Conservation (phyloP, 2,329 filamentous ascomycete genomes). For the Dactylella cylindrospora region DNA sequence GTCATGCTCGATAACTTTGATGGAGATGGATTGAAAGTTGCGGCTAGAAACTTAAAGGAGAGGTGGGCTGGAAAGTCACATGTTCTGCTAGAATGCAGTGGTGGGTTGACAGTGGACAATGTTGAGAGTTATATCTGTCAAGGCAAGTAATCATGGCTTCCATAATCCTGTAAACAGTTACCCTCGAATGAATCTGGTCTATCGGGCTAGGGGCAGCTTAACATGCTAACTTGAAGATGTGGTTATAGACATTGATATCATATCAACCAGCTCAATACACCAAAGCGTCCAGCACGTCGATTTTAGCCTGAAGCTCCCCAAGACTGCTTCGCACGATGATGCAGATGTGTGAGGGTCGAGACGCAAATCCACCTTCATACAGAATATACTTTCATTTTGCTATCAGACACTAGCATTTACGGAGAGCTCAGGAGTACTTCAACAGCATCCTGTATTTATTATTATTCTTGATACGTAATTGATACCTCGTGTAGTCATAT, state of each 20-base stretch:
- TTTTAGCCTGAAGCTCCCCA: conserved; percentile 87
- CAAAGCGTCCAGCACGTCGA: conserved; percentile 79
- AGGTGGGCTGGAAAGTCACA: conserved; percentile 70
- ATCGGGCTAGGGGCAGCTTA: conserved; percentile 45
- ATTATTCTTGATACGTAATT: too few relatives aligned
- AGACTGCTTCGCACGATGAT: conserved; percentile 41
- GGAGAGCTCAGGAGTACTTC: too few relatives aligned
- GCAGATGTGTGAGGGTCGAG: too few relatives aligned
- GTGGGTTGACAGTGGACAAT: conserved; percentile 82
- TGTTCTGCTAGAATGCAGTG: conserved; percentile 88
- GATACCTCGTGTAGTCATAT: too few relatives aligned
- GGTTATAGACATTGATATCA: conserved; percentile 81
- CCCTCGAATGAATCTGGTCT: conserved; percentile 47
- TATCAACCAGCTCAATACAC: conserved; percentile 95
- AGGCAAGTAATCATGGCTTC: conserved; percentile 56
- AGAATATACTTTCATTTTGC: too few relatives aligned
- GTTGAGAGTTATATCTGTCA: conserved; percentile 77
- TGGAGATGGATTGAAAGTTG: conserved; percentile 71
- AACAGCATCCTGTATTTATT: too few relatives aligned
- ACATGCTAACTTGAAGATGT: conserved; percentile 44
- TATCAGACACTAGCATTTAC: too few relatives aligned
- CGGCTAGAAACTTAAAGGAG: conserved; percentile 73
- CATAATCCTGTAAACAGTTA: background rate
- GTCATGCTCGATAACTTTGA: conserved; percentile 98
- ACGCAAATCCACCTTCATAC: too few relatives aligned